Percentiles rank a stretch among this genome's conserved stretches.
Conservation (phyloP, 805 yeast genomes). For the Wickerhamiella brachini region DNA sequence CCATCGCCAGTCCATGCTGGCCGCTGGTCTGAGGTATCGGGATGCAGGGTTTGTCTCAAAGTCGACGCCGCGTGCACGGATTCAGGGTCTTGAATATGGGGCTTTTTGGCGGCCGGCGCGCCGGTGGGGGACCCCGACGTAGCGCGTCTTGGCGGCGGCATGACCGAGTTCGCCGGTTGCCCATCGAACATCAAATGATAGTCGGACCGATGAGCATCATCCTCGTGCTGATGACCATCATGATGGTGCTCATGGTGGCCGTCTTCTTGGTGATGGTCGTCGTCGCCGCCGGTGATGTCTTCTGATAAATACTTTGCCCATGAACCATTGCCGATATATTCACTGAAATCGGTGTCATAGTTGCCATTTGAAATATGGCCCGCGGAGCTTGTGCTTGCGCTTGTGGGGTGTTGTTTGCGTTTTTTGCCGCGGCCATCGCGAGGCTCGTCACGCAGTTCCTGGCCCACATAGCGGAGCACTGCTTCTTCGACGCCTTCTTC, state of each 20-base stretch:
- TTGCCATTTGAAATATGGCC: not conserved
- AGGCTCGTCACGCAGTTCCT: constrained; percentile 31
- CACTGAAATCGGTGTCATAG: constrained; percentile 2
- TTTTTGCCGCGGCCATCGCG: constrained; percentile 11
- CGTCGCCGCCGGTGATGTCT: constrained; percentile 10
- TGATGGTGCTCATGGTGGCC: not conserved
- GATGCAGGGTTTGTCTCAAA: not conserved
- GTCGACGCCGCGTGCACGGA: not conserved
- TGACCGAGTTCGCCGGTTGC: not conserved
- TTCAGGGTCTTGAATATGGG: not conserved
- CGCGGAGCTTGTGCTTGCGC: not conserved
- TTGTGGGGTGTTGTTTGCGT: not conserved
- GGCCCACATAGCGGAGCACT: constrained; percentile 59
- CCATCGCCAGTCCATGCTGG: constrained; percentile 20
- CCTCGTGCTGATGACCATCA: not conserved
- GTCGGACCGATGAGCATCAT: not conserved
- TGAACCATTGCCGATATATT: constrained; percentile 4
- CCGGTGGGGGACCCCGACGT: not conserved
- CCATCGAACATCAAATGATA: not conserved
- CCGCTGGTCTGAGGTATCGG: not conserved
- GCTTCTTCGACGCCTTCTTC: constrained; percentile 71
- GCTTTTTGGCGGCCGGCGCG: not conserved
- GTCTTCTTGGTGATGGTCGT: not conserved
- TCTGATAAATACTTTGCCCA: constrained; percentile 16
- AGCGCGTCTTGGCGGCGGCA: not conserved